These are phyloP conservation scores for Kwoniella dendrophila DNA, from an alignment of 768 basidiomycete genomes.

Conservation along the genomic window DNA sequence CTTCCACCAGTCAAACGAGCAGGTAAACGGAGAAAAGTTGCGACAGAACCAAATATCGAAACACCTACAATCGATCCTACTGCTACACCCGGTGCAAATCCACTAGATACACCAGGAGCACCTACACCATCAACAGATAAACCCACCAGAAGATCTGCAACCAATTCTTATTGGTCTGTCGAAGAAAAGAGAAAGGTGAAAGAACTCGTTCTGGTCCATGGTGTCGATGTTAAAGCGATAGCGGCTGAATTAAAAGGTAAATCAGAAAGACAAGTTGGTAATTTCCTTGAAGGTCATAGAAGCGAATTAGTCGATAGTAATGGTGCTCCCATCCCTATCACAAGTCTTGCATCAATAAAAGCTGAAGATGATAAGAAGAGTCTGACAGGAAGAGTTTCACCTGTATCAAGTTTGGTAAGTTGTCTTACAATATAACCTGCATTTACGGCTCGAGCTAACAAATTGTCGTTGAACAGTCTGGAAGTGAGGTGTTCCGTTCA, in stretches of 20 bases:
- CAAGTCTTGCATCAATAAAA: neutral
- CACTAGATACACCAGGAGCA: neutral
- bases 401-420: constrained; percentile 4
- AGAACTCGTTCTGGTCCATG: constrained; percentile 65
- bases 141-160: constrained; percentile 27
- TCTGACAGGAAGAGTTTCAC: constrained; percentile 1
- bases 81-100: neutral
- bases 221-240: constrained; percentile 70
- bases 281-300: constrained; percentile 49
- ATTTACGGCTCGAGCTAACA: too few relatives aligned
- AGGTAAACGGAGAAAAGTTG: constrained; percentile 27
- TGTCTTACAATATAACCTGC: neutral
- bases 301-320: constrained; percentile 31
- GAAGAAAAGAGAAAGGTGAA: constrained; percentile 67
- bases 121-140: constrained; percentile 4
- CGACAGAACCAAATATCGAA: constrained; percentile 2
- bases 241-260: constrained; percentile 65
- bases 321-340: neutral
- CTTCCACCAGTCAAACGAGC: constrained; percentile 44
- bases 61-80: neutral
- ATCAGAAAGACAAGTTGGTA: constrained; percentile 56
- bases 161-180: constrained; percentile 65
- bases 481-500: constrained; percentile 12
- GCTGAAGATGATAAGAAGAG: constrained; percentile 16
- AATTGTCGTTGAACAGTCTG: too few relatives aligned